Base-by-base conservation (phyloP, 805 yeast genomes). In the Wickerhamomyces canadensis region DNA sequence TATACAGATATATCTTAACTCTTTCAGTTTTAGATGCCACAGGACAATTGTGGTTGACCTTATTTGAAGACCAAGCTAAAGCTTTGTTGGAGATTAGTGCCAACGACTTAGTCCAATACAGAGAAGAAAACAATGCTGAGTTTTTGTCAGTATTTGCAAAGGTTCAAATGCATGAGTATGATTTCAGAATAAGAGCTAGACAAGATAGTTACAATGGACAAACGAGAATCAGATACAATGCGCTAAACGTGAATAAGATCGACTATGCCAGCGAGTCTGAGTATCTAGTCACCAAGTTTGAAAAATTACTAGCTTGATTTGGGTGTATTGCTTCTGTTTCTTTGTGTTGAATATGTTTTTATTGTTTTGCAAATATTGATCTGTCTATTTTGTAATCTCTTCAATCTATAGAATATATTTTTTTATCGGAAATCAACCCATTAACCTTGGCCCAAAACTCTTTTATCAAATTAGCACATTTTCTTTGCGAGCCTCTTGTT, bases 21-120 rank as follows among this genome's bases (percentile, higher is more conserved):
- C 59, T 78, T 32, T 76, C 86, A 4, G 73, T 88, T n/a, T 70
- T 79, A 52, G 98, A 93, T 60, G 68, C 70, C 48, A 73, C 94
- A 5, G 94, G 89, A 16, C 88, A 84, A 58, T 57, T 88, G 42
- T 88, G 96, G 94, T 64, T 85, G 23, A 82, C 95, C 1, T 66
- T 84, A 41, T 93, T 93, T 55, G 95, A 93, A 58, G 91, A 83
- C 14, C 84, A 81, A 44, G 98, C 95, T 2, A 68, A 67, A 31
- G 68, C 69, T 45, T 60, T 93, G 31, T 64, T 91, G 37, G 85
- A 80, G 1, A 68, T 76, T 21, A 64, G 69, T 36, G 79, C 91
- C 0, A 84, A 86, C 14, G 63, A 66, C 29, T 61, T 88, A 42
- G 62, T 67, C 33, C 61, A 61, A 40, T 46, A 76, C 45, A 61